Evolutionary conservation across 306 rosid genomes (phyloP), one percentile per base, ranked within the genome.

Genomic region (Acacia acuminata): DNA sequence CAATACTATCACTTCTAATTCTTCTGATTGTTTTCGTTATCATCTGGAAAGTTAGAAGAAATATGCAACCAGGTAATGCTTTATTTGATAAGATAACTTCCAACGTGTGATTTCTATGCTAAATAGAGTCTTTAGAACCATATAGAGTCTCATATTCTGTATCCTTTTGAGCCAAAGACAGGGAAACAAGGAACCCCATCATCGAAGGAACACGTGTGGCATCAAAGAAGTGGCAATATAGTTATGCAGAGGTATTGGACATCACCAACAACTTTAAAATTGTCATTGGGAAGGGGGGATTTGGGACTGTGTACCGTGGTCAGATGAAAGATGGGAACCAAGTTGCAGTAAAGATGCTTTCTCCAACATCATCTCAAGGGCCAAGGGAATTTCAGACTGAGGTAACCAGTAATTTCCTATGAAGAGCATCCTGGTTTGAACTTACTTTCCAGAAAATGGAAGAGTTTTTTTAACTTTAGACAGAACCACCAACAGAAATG

Each of bases 321-420:
- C 36, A 75, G 56, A 79, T 87, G 88, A 85, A 88, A 76, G 88
- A 88, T 82, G 92, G 90, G 53, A 89, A 78, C 44, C 84, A 85
- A 85, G 93, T 89, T 63, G 97, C 97, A 11, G 88, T 87, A 10
- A 93, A 93, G 79, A 87, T 84, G 81, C 92, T 91, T 51, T 93
- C 93, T 50, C 77, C 93, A 48, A 74, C 92, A 64, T 91, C 97
- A 77, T 71, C 93, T 79, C 94, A 93, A 22, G 97, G 97, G 22
- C 90, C 90, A 68, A 89, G 80, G 79, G 93, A 91, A 84, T 93
- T 93, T 84, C 92, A 83, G 66, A 84, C 93, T 10, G 94, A 93
- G 91, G 94, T 91, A 87, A 82, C 43, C 50, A 65, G 51, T 47
- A 53, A 64, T n/a, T n/a, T 5, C 22, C 17, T 47, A 14, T 78